phyloP scores from a whole-genome alignment of 768 basidiomycete genomes.

The Tricholoma sp. region DNA sequence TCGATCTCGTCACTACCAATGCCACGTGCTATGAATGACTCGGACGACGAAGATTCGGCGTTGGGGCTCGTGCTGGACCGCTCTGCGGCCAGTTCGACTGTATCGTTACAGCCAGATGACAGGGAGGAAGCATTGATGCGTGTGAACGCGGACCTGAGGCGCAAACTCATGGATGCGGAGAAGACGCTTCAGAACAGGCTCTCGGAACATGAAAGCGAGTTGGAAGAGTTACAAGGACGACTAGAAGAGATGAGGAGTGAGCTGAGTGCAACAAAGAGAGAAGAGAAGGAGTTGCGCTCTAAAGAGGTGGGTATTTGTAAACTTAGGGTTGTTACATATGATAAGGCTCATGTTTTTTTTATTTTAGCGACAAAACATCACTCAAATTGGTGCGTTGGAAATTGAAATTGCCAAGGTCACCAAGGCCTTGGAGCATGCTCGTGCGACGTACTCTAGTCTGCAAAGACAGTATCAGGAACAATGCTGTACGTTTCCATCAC shows the following conservation, averaged over 20 bases:
- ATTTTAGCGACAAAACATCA: slow-evolving; percentile 53
- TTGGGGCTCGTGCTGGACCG: slow-evolving; percentile 61
- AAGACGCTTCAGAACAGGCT: slow-evolving; percentile 60
- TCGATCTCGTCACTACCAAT: slow-evolving; percentile 53
- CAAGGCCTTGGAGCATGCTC: slow-evolving; percentile 68
- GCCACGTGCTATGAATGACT: slow-evolving; percentile 43
- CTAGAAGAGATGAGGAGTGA: slow-evolving; percentile 78
- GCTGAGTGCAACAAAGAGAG: slow-evolving; percentile 73
- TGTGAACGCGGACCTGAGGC: slow-evolving; percentile 66
- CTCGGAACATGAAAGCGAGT: slow-evolving; percentile 72
- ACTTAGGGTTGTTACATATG: not conserved
- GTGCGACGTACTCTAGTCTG: slow-evolving; percentile 66
- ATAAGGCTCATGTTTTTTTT: slow-evolving; percentile 4
- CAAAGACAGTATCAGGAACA: slow-evolving; percentile 91
- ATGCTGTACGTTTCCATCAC: slow-evolving; percentile 47
- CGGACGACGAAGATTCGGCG: slow-evolving; percentile 49
- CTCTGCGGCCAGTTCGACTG: slow-evolving; percentile 51
- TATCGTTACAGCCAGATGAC: slow-evolving; percentile 69
- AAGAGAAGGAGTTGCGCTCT: slow-evolving; percentile 86
- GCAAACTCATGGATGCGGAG: slow-evolving; percentile 75
- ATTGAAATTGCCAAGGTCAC: slow-evolving; percentile 73
- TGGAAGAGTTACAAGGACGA: slow-evolving; percentile 72
- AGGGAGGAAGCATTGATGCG: slow-evolving; percentile 68
- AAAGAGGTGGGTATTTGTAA: slow-evolving; percentile 61
- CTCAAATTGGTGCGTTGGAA: slow-evolving; percentile 68